A percentile compares a stretch with the other conserved stretches of the same genome.
phyloP scores from a whole-genome alignment of 1,284 basidiomycete species.

The Ganoderma resinaceum region DNA sequence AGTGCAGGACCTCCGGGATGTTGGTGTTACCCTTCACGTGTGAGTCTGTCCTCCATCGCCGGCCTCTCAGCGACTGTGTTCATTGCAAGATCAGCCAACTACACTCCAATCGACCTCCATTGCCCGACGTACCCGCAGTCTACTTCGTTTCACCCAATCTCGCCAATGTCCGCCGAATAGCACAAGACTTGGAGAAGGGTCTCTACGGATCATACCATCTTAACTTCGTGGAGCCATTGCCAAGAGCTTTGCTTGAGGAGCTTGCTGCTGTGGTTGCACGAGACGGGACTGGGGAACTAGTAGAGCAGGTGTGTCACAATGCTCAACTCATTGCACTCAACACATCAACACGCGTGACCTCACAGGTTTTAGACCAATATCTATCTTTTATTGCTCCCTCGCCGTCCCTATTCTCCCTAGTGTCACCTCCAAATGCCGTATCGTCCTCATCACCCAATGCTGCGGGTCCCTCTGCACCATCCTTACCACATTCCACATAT shows the following conservation, averaged over 20 bases:
- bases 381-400: slow-evolving; percentile 97
- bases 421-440: slow-evolving; percentile 57
- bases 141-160: slow-evolving; percentile 96
- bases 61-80: neutral
- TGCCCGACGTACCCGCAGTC: slow-evolving; percentile 96
- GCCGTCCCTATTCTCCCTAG: slow-evolving; percentile 91
- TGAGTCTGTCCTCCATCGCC: slow-evolving; percentile 47
- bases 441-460: slow-evolving; percentile 43
- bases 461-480: slow-evolving; percentile 39
- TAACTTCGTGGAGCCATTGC: slow-evolving; percentile 93
- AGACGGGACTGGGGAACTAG: slow-evolving; percentile 84
- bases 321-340: neutral
- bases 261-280: slow-evolving; percentile 89
- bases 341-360: neutral
- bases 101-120: slow-evolving; percentile 86
- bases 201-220: slow-evolving; percentile 95
- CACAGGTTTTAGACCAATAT: slow-evolving; percentile 92
- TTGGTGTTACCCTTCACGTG: slow-evolving; percentile 98
- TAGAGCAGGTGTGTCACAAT: slow-evolving; percentile 68
- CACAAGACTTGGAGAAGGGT: slow-evolving; percentile 85
- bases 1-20: slow-evolving; percentile 96
- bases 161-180: slow-evolving; percentile 87
- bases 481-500: slow-evolving; percentile 64
- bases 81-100: slow-evolving; percentile 70
- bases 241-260: slow-evolving; percentile 91